phyloP scores from a whole-genome alignment of 2,329 filamentous ascomycete genomes.

The Nannizzia gypsea region DNA sequence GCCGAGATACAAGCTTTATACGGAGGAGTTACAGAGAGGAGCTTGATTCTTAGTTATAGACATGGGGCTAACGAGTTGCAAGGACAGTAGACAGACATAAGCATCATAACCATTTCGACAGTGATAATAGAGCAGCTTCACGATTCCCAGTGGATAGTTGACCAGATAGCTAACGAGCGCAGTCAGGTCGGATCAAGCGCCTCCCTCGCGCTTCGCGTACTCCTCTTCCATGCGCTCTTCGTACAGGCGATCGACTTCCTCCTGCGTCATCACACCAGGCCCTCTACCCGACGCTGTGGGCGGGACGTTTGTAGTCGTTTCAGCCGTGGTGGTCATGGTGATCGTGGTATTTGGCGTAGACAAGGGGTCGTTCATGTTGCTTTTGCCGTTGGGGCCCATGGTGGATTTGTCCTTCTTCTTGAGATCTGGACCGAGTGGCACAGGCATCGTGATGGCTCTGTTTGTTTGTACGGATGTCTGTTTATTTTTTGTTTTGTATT shows the following conservation, averaged over 20 bases:
- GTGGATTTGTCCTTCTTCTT: conserved; percentile 3
- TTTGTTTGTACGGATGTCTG: not conserved
- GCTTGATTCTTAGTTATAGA: too few species aligned
- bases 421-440: not conserved
- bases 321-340: conserved; percentile 2
- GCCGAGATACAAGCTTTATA: too few species aligned
- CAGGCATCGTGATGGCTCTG: conserved; percentile 4
- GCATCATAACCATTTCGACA: too few species aligned
- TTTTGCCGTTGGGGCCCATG: conserved; percentile 3
- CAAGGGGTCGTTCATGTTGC: conserved; percentile 1
- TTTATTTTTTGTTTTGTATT: not conserved
- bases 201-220: conserved; percentile 35
- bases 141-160: too few species aligned
- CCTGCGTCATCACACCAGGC: conserved; percentile 22
- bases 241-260: conserved; percentile 34
- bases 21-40: too few species aligned
- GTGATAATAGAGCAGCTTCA: too few species aligned
- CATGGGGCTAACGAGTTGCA: too few species aligned
- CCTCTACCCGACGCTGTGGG: not conserved
- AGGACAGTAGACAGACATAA: too few species aligned
- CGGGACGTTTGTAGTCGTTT: not conserved
- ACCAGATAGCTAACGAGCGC: too few species aligned
- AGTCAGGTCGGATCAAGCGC: conserved; percentile 18
- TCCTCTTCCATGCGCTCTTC: conserved; percentile 39
- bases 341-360: conserved; percentile 1